Conservation (phyloP, 345 rosid species). For the Gossypium arboreum region DNA sequence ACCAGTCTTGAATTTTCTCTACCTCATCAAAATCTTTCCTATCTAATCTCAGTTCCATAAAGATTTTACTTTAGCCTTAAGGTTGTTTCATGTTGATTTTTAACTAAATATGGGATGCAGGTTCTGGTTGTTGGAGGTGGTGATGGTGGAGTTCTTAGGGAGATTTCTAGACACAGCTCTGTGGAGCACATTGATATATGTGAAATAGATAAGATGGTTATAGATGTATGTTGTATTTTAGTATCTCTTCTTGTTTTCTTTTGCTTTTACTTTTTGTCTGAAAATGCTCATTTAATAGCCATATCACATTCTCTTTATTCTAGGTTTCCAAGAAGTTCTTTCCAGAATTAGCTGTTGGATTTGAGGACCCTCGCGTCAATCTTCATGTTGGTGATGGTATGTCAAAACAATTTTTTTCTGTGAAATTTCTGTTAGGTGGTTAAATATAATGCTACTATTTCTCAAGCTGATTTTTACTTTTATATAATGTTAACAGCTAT, state of each 20-base stretch:
- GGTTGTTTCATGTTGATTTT: background rate
- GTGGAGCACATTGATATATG: slow-evolving; percentile 89
- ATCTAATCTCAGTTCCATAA: background rate
- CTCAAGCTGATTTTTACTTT: background rate
- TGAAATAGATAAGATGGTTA: slow-evolving; percentile 95
- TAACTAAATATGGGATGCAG: slow-evolving; percentile 29
- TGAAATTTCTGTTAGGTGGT: slow-evolving; percentile 4
- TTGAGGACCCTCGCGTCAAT: slow-evolving; percentile 87
- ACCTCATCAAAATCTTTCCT: background rate
- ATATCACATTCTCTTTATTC: background rate
- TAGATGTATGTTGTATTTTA: slow-evolving; percentile 65
- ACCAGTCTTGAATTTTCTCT: background rate
- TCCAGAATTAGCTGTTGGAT: slow-evolving; percentile 81
- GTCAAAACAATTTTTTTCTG: slow-evolving; percentile 10
- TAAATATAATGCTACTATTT: background rate
- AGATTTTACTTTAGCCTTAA: background rate
- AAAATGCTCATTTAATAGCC: background rate
- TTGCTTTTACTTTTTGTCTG: background rate
- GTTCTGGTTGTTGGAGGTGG: slow-evolving; percentile 99
- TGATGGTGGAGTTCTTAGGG: slow-evolving; percentile 95
- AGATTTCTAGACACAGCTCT: slow-evolving; percentile 82
- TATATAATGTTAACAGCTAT: slow-evolving; percentile 51
- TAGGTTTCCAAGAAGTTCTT: slow-evolving; percentile 81
- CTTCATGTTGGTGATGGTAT: slow-evolving; percentile 97
- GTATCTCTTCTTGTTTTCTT: background rate